Evolutionary conservation across 441 rosid species (phyloP).

Genomic region (Populus hybrid): DNA sequence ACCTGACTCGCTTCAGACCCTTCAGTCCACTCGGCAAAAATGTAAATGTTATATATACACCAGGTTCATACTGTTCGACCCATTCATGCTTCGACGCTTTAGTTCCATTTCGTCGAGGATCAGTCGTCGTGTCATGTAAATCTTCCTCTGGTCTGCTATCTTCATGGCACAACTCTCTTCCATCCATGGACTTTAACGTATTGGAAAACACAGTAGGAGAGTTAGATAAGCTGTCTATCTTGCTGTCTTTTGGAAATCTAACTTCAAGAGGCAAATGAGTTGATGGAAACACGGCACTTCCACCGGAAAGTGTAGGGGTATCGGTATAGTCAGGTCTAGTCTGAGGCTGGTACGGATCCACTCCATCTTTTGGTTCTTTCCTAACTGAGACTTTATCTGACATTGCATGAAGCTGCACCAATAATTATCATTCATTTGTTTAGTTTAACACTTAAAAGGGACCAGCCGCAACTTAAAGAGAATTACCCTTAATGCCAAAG

Average conservation of each 20-base stretch:
- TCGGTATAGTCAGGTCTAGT: constrained; percentile 24
- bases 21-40: constrained; percentile 49
- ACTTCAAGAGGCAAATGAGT: constrained; percentile 28
- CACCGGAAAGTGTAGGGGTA: constrained; percentile 1
- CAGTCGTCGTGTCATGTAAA: constrained; percentile 32
- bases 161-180: constrained; percentile 21
- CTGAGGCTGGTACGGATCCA: constrained; percentile 17
- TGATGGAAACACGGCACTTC: constrained; percentile 16
- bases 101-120: constrained; percentile 25
- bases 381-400: constrained; percentile 39
- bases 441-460: background rate
- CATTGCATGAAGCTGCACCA: constrained; percentile 50
- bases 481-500: constrained; percentile 58
- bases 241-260: constrained; percentile 26
- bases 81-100: constrained; percentile 41
- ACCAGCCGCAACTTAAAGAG: background rate
- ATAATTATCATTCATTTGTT: constrained; percentile 5
- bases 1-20: constrained; percentile 74
- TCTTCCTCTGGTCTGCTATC: constrained; percentile 29
- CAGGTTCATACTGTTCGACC: constrained; percentile 22
- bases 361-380: constrained; percentile 25
- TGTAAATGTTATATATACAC: constrained; percentile 68
- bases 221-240: constrained; percentile 28
- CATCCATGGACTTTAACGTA: constrained; percentile 30
- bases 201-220: constrained; percentile 46